These are phyloP conservation scores for Gynostemma pentaphyllum DNA, from an alignment of 306 rosid species.

Conservation along the genomic window DNA sequence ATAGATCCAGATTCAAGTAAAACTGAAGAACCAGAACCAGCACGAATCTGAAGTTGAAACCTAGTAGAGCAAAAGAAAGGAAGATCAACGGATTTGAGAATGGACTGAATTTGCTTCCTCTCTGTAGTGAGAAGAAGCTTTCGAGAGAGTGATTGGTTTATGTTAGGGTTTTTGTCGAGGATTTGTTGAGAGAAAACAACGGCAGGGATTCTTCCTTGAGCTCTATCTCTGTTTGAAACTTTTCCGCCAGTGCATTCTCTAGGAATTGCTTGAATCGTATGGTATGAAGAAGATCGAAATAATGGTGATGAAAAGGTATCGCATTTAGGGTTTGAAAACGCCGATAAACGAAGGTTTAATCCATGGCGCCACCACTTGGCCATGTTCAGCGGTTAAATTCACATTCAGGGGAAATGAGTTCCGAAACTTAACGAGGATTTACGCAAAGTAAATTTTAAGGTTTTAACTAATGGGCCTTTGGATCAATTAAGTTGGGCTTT, in stretches of 20 bases:
- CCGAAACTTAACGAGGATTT: background rate
- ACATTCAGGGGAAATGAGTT: too few relatives aligned
- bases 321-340: constrained; percentile 2
- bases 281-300: constrained; percentile 28
- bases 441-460: background rate
- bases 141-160: constrained; percentile 20
- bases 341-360: constrained; percentile 23
- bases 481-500: background rate
- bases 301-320: background rate
- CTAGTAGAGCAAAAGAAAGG: constrained; percentile 71
- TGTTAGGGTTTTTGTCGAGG: constrained; percentile 20
- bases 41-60: constrained; percentile 84
- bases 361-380: constrained; percentile 66
- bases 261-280: constrained; percentile 87
- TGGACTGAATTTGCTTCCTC: constrained; percentile 69
- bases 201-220: constrained; percentile 80
- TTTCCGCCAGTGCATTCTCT: constrained; percentile 53
- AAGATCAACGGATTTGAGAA: constrained; percentile 38
- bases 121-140: constrained; percentile 71
- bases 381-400: constrained; percentile 38
- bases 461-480: constrained; percentile 1
- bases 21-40: constrained; percentile 83
- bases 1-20: constrained; percentile 68
- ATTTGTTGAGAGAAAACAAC: constrained; percentile 56
- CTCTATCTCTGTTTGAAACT: constrained; percentile 52